phyloP scores from a whole-genome alignment of 1,284 basidiomycete species.

The Kwoniella shivajii region DNA sequence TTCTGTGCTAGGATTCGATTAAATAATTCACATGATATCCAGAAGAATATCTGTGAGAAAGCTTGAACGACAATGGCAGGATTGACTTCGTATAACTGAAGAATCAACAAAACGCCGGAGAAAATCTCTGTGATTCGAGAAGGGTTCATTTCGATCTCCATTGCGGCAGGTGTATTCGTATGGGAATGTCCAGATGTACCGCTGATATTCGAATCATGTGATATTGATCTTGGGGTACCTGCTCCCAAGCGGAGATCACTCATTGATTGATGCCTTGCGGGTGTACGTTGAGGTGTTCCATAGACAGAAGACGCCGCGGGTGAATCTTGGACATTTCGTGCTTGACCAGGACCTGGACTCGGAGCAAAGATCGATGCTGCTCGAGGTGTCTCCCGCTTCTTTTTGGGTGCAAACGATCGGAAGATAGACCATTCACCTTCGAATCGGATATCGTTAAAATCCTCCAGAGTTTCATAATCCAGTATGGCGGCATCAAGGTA shows the following conservation, averaged over 20 bases:
- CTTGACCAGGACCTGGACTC: conserved; percentile 12
- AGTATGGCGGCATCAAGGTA: conserved; percentile 81
- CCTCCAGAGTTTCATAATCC: conserved; percentile 77
- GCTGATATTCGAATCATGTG: conserved; percentile 22
- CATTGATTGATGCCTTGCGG: conserved; percentile 31
- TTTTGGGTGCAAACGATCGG: conserved; percentile 67
- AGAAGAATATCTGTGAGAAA: conserved; percentile 77
- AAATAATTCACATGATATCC: conserved; percentile 76
- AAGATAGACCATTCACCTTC: conserved; percentile 96
- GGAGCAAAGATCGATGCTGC: conserved; percentile 48
- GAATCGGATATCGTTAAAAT: conserved; percentile 81
- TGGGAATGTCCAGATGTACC: conserved; percentile 10
- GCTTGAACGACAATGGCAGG: conserved; percentile 85
- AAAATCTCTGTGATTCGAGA: conserved; percentile 75
- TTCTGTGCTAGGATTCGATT: conserved; percentile 89
- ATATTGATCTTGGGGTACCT: conserved; percentile 11
- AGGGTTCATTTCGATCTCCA: conserved; percentile 52
- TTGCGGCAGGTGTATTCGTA: neutral
- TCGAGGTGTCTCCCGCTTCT: conserved; percentile 59
- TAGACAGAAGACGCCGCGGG: conserved; percentile 21
- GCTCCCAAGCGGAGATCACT: conserved; percentile 30
- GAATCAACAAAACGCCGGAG: conserved; percentile 80
- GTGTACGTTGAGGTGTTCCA: conserved; percentile 16
- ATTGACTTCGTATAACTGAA: conserved; percentile 87
- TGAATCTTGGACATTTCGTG: conserved; percentile 7